Conservation (phyloP, 768 basidiomycete species). For the Cantharellus cinnabarinus region DNA sequence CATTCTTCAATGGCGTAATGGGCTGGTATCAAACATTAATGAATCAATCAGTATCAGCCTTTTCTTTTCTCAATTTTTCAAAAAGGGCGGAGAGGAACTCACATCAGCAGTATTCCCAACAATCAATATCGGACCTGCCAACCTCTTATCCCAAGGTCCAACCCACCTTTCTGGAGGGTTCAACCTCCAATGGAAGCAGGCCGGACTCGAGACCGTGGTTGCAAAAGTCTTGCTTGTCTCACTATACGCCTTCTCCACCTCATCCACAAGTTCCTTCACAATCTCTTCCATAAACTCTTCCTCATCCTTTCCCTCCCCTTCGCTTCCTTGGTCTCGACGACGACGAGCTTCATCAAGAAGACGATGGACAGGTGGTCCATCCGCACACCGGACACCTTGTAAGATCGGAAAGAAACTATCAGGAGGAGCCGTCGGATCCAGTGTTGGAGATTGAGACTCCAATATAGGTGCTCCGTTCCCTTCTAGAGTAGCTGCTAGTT, state of each 20-base stretch:
- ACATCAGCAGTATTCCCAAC: slow-evolving; percentile 5
- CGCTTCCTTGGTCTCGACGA: not conserved
- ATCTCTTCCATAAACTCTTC: slow-evolving; percentile 7
- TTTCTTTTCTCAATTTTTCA: too few relatives aligned
- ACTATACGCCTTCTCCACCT: not conserved
- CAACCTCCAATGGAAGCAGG: not conserved
- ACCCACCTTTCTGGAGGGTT: not conserved
- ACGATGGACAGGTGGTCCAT: slow-evolving; percentile 10
- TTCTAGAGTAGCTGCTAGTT: slow-evolving; percentile 11
- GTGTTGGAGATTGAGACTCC: not conserved
- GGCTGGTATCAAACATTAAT: not conserved
- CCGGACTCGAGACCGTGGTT: not conserved
- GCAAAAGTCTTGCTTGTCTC: not conserved
- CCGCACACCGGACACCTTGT: slow-evolving; percentile 16
- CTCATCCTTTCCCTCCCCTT: too few relatives aligned
- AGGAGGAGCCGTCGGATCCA: slow-evolving; percentile 3
- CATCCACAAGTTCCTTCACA: slow-evolving; percentile 11
- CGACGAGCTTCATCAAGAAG: not conserved
- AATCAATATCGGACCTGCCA: slow-evolving; percentile 3
- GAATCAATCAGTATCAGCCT: not conserved
- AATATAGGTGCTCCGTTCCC: slow-evolving; percentile 14
- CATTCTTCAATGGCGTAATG: slow-evolving; percentile 2
- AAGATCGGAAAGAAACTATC: too few relatives aligned
- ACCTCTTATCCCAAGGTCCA: not conserved
- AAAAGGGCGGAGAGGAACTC: not conserved